Base-by-base conservation (phyloP, 768 basidiomycete species). In the Amanita inopinata region DNA sequence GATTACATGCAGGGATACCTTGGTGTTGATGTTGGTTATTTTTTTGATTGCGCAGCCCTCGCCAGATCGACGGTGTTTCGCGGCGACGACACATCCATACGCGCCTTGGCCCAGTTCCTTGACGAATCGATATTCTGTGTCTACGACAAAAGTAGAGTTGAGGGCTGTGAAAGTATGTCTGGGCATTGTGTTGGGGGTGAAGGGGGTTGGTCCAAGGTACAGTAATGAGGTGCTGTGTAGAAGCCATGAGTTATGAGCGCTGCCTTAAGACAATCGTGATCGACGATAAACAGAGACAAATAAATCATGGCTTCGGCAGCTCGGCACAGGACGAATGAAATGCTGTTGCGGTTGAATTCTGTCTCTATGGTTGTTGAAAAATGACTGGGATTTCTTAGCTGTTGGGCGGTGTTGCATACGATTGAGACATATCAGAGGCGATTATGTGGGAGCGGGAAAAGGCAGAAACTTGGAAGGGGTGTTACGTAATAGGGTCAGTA, bases 51-150 rank as follows among this genome's bases (percentile, higher is more conserved):
- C 90, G 51, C 89, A 90, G 7, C 85, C 85, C 56, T 92, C 88
- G 17, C 87, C 86, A 2, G 86, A 80, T 52, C 79, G 63, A 49
- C 78, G 80, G 63, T 91, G 87, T 51, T 78, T 78, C 0, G 93
- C 92, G 19, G 84, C 75, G 44, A 91, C 83, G 50, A 92, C 89
- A 56, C 85, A 91, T 31, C 92, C 90, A 59, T 96, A 94, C 15
- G 92, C 91, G 51, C 93, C 91, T 61, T 93, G 89, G 22, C 92
- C 91, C 40, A 98, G 85, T 56, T 97, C 93, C 66, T 98, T 98
- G 63, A 93, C 88, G 60, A 87, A 94, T 56, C 85, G 78, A 54
- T 93, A 96, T 61, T 88, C 83, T 10, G 80, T 70, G 56, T 93
- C 90, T 59, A 94, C 87, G 48, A 89, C 64, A 57, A 92, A 93